These are phyloP conservation scores for Kluyveromyces wickerhamii DNA, from an alignment of 805 yeast genomes.

Conservation along the genomic window DNA sequence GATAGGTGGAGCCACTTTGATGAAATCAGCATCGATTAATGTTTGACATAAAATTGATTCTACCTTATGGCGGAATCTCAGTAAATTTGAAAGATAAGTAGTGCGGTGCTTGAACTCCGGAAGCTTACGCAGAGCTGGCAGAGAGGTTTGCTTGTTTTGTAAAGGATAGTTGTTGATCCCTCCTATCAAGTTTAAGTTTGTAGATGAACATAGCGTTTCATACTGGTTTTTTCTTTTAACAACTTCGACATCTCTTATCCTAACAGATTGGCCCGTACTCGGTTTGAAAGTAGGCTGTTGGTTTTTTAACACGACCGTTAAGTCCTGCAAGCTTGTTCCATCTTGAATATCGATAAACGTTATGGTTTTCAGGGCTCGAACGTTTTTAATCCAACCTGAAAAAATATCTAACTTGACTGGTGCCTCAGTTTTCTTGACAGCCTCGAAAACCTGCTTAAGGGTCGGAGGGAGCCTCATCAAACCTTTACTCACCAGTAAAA, in stretches of 20 bases:
- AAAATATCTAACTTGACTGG: constrained; percentile 25
- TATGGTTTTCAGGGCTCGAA: constrained; percentile 64
- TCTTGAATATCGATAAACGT: constrained; percentile 77
- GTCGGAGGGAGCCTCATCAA: constrained; percentile 10
- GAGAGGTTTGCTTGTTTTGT: constrained; percentile 68
- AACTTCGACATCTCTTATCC: not conserved
- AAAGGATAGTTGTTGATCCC: constrained; percentile 65
- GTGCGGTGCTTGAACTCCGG: constrained; percentile 78
- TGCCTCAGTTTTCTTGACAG: not conserved
- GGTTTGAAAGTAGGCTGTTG: constrained; percentile 34
- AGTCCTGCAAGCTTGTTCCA: constrained; percentile 51
- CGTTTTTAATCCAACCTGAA: constrained; percentile 69
- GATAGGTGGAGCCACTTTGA: constrained; percentile 78
- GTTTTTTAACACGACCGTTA: constrained; percentile 49
- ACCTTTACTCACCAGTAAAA: too few relatives aligned
- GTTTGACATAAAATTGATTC: constrained; percentile 47
- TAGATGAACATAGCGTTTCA: constrained; percentile 39
- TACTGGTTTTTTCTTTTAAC: constrained; percentile 36
- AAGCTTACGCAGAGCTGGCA: constrained; percentile 58
- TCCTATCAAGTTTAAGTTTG: constrained; percentile 46
- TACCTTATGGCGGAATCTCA: constrained; percentile 65
- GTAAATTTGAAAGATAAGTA: constrained; percentile 49
- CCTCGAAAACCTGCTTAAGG: constrained; percentile 11
- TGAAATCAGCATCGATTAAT: constrained; percentile 47
- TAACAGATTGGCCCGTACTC: constrained; percentile 14